Evolutionary conservation across 441 rosid genomes (phyloP), one percentile per base, ranked within the genome.

Genomic region (Capsella rubella): DNA sequence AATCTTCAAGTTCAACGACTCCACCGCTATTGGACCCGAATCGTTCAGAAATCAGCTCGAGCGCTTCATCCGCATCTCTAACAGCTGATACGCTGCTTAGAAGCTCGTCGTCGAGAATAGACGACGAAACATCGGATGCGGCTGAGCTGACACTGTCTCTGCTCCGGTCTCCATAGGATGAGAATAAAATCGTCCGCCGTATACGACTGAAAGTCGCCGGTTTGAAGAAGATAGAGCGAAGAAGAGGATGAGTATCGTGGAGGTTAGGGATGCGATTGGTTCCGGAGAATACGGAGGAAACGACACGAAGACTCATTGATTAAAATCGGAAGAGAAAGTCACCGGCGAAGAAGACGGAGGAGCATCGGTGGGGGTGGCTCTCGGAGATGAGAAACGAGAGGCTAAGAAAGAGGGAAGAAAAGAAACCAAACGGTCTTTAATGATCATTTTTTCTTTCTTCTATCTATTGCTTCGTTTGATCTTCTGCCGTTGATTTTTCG

Each of bases 1-100:
- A 90, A 45, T 88, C 89, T 8, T 81, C 46, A 11, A 77, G 80
- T 34, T 75, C 61, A 45, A 92, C 80, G 5, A 85, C 69, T 25
- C 95, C 93, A 42, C 84, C 75, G 29, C 64, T 51, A 14, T 64
- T 83, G 4, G 55, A 47, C 50, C 61, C 69, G 12, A 73, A 68
- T 28, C 69, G 76, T 60, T 81, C 79, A 2, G 85, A 67, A 12
- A 92, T 82, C 5, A 89, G 69, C 45, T 77, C 67, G 47, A 95
- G 75, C 6, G 87, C 99, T 79, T 89, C 92, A 31, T 71, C 74
- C 13, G 98, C 91, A 50, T 88, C 91, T 70, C 82, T 81, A 56
- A 86, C 88, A 61, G 79, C 73, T 5, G 93, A 82, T 50, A 86
- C 83, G 62, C 81, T 73, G 21, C 69, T 46, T 12, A 94, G 78